These are phyloP conservation scores for Persicaria tinctoria DNA, from an alignment of 148 eudicot species.

Conservation along the genomic window DNA sequence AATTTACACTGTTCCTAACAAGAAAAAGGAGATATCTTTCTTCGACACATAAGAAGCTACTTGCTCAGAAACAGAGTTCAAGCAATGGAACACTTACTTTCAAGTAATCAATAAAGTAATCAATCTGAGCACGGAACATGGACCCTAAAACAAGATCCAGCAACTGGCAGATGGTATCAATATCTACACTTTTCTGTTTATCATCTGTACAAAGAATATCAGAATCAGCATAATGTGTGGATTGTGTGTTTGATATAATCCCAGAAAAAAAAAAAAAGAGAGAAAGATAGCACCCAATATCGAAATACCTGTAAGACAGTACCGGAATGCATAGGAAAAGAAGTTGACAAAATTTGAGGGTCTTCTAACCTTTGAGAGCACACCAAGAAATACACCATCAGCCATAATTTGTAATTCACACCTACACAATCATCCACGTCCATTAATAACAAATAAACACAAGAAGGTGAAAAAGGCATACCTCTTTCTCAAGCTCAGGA, in stretches of 20 bases:
- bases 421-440: not conserved
- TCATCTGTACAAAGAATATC: conserved; percentile 45
- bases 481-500: conserved; percentile 82
- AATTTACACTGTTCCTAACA: not conserved
- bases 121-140: conserved; percentile 65
- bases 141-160: conserved; percentile 82
- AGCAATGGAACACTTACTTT: conserved; percentile 35
- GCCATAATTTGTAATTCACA: not conserved
- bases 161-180: conserved; percentile 81
- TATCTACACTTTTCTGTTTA: conserved; percentile 88
- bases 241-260: not conserved
- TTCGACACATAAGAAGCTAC: too few species aligned
- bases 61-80: not conserved
- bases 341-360: conserved; percentile 59
- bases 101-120: conserved; percentile 55
- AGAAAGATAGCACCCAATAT: not conserved
- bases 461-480: conserved; percentile 7
- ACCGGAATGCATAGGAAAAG: conserved; percentile 70
- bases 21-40: not conserved
- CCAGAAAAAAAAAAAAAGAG: not conserved
- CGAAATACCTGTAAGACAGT: conserved; percentile 79
- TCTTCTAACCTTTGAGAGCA: conserved; percentile 52
- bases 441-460: not conserved
- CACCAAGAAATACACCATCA: conserved; percentile 8
- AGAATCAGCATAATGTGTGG: conserved; percentile 6